These are phyloP conservation scores for Entophlyctis luteolus DNA, from an alignment of 192 early-diverging fungal species.

Conservation along the genomic window DNA sequence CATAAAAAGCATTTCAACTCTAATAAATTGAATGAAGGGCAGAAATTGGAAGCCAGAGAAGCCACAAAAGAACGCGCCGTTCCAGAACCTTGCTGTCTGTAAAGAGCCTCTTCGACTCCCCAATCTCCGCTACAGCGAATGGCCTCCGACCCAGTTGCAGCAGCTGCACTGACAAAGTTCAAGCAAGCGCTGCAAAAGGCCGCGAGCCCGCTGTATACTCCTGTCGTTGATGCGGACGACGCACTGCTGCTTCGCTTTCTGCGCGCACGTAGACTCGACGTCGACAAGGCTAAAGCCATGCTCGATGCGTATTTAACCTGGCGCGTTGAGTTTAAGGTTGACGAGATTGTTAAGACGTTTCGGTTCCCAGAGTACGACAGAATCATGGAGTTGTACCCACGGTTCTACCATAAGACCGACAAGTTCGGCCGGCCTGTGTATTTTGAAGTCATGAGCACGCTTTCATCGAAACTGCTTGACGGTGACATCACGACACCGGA, in stretches of 20 bases:
- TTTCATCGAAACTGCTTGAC: conserved; percentile 56
- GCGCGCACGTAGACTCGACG: conserved; percentile 62
- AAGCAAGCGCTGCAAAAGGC: no score
- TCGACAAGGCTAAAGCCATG: conserved; percentile 59
- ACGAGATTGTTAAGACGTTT: conserved; percentile 46
- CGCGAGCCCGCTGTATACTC: no score
- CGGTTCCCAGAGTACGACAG: conserved; percentile 54
- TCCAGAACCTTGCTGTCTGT: no score
- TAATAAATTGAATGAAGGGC: no score
- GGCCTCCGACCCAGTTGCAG: no score
- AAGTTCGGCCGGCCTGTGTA: conserved; percentile 81
- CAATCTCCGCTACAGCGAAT: no score
- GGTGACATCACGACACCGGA: conserved; percentile 52
- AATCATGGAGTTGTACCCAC: conserved; percentile 59
- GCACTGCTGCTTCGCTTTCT: conserved; percentile 62
- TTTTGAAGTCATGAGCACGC: conserved; percentile 74
- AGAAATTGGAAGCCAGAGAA: no score
- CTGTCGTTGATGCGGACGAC: no score
- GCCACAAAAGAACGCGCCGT: no score
- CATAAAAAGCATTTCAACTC: no score
- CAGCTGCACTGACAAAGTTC: no score
- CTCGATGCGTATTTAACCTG: conserved; percentile 58
- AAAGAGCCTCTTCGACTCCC: no score
- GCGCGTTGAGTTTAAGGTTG: conserved; percentile 52
- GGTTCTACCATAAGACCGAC: conserved; percentile 80